phyloP scores from a whole-genome alignment of 345 rosid genomes.

The Nasturtium officinale region DNA sequence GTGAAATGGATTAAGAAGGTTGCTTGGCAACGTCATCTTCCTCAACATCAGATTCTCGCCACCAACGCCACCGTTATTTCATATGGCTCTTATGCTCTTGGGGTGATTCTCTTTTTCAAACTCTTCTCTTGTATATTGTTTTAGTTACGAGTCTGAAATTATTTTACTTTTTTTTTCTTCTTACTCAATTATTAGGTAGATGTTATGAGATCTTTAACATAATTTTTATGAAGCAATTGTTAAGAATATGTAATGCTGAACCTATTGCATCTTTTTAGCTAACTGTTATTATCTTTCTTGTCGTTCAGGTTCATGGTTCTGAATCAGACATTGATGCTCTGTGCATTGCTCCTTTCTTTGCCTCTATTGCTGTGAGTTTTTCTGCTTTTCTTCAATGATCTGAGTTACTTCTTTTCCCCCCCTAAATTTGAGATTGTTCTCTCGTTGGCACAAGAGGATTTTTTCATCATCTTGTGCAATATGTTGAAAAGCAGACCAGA shows the following conservation, averaged over 20 bases:
- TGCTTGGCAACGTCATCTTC: slow-evolving; percentile 57
- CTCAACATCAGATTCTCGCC: slow-evolving; percentile 46
- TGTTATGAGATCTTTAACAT: background rate
- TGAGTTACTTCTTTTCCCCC: background rate
- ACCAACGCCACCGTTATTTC: slow-evolving; percentile 53
- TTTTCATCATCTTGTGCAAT: slow-evolving; percentile 53
- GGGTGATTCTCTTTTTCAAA: slow-evolving; percentile 41
- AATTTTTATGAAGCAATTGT: background rate
- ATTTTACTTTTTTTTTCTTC: too few species aligned
- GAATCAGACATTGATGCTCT: slow-evolving; percentile 65
- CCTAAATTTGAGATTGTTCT: background rate
- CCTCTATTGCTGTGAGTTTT: slow-evolving; percentile 53
- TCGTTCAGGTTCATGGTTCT: slow-evolving; percentile 56
- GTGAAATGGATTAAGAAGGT: slow-evolving; percentile 54
- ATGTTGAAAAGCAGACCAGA: slow-evolving; percentile 50
- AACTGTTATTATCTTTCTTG: background rate
- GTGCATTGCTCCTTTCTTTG: slow-evolving; percentile 60
- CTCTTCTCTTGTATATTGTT: background rate
- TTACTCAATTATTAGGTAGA: background rate
- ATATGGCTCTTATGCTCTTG: slow-evolving; percentile 66
- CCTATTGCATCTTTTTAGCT: slow-evolving; percentile 3
- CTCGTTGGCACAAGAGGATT: slow-evolving; percentile 52
- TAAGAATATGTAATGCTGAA: background rate
- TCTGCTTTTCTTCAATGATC: background rate
- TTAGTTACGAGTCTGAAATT: background rate